These are phyloP conservation scores for Phytopythium chamaehyphon DNA, from an alignment of 352 stramenopile genomes.

Conservation along the genomic window DNA sequence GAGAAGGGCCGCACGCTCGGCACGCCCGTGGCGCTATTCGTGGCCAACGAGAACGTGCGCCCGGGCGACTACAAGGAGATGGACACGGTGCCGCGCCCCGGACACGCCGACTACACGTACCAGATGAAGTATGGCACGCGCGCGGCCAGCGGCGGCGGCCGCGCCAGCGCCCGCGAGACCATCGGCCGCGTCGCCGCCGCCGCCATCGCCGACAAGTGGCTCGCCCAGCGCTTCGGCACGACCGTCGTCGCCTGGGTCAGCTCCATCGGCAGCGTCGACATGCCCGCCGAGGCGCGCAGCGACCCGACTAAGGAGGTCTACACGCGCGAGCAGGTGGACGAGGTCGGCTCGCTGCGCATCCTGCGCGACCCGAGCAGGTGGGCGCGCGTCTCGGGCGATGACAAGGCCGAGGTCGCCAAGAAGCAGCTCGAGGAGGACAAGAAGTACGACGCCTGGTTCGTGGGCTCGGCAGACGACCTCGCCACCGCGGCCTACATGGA, in stretches of 20 bases:
- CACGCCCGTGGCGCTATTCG: slow-evolving; percentile 96
- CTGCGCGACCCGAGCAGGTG: slow-evolving; percentile 68
- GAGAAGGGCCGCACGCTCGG: slow-evolving; percentile 93
- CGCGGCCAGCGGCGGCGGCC: slow-evolving; percentile 94
- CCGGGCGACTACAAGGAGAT: slow-evolving; percentile 97
- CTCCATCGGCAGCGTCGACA: slow-evolving; percentile 79
- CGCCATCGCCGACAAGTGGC: slow-evolving; percentile 96
- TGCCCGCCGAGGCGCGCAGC: slow-evolving; percentile 72
- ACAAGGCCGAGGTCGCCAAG: slow-evolving; percentile 22
- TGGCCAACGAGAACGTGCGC: slow-evolving; percentile 97
- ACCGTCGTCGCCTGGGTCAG: slow-evolving; percentile 88
- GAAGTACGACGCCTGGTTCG: slow-evolving; percentile 72
- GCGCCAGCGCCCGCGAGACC: slow-evolving; percentile 95
- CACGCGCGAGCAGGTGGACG: slow-evolving; percentile 84
- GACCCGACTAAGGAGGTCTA: slow-evolving; percentile 61
- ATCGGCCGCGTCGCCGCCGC: slow-evolving; percentile 97
- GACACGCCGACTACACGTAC: slow-evolving; percentile 98
- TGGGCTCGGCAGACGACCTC: slow-evolving; percentile 48
- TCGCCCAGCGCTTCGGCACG: slow-evolving; percentile 90
- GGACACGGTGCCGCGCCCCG: slow-evolving; percentile 87
- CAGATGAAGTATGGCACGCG: slow-evolving; percentile 99
- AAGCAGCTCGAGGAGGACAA: slow-evolving; percentile 63
- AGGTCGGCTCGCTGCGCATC: slow-evolving; percentile 76
- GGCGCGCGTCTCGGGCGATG: slow-evolving; percentile 26
- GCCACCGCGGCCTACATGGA: slow-evolving; percentile 90